These are phyloP conservation scores for Sordaria brevicollis DNA, from an alignment of 495 filamentous ascomycete species.

Conservation along the genomic window DNA sequence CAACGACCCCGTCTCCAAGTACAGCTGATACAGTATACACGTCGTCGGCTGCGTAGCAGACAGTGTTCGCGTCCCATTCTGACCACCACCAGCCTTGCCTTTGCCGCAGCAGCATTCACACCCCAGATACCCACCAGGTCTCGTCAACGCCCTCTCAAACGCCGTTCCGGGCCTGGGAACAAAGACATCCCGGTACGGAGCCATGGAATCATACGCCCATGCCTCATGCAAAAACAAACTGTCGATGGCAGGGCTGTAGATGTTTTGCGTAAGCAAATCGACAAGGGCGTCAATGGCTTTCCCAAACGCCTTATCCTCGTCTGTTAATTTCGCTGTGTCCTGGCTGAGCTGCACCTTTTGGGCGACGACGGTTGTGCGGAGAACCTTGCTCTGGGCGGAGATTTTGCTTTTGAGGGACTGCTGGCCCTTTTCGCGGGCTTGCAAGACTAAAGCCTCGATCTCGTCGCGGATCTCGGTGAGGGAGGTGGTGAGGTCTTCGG, in stretches of 20 bases:
- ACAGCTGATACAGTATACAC: conserved; percentile 80
- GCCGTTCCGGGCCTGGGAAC: conserved; percentile 67
- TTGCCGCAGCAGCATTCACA: conserved; percentile 59
- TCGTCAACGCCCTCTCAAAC: conserved; percentile 68
- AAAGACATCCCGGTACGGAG: conserved; percentile 73
- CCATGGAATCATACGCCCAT: conserved; percentile 73
- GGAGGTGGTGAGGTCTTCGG: conserved; percentile 19
- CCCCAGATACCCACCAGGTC: conserved; percentile 77
- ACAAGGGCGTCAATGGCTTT: conserved; percentile 58
- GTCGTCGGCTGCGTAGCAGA: conserved; percentile 63
- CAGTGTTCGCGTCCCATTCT: conserved; percentile 33
- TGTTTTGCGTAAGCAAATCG: conserved; percentile 42
- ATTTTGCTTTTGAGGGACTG: conserved; percentile 63
- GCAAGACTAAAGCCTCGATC: conserved; percentile 27
- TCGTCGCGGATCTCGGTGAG: conserved; percentile 30
- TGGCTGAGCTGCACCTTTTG: conserved; percentile 81
- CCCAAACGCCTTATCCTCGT: conserved; percentile 69
- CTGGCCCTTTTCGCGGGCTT: conserved; percentile 27
- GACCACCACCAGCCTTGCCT: too few relatives aligned
- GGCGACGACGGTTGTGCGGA: conserved; percentile 76
- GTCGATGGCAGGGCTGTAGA: conserved; percentile 48
- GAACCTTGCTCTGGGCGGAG: conserved; percentile 54
- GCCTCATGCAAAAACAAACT: conserved; percentile 66
- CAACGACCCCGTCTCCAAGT: conserved; percentile 76
- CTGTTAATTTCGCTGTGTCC: conserved; percentile 61